Evolutionary conservation across 768 basidiomycete genomes (phyloP), one percentile per base, ranked within the genome.

Genomic region (Tephrocybe sp.): DNA sequence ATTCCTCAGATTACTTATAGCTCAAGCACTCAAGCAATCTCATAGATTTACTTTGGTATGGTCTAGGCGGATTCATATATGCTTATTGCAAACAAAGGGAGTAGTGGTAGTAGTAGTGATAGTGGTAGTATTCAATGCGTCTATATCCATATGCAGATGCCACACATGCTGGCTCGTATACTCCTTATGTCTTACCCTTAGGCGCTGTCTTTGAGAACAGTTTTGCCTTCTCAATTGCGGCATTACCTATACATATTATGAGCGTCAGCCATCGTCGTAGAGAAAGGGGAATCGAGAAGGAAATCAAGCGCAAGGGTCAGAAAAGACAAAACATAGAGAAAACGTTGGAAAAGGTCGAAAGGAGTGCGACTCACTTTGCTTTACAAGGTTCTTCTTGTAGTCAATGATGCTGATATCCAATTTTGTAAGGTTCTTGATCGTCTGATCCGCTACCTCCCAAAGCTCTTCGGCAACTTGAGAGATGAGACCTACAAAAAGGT

Each of bases 381-480:
- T 30, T 5, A 30, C 74, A 39, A 97, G 77, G 54, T 83, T 83
- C 73, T 80, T 86, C 81, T 98, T 30, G 28, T 30, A 30, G 68
- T 94, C 90, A 26, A 89, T 73, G 65, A 98, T 98, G 44, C 82
- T 86, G 65, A 98, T 93, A 58, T 93, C 94, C 60, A 83, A 76
- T 75, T 88, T 94, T 21, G 94, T 90, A 55, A 99, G 72, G 72
- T 98, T 97, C 68, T 80, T 80, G 67, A 99, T 93, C 65, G 90
- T 93, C 72, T 88, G 87, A 67, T 93, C 81, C 65, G 93, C 92
- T 48, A 99, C 97, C 69, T 99, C 97, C 97, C 97, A 30, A 30
- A 30, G 28, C 28, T 30, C 28, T 30, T 30, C 28, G 28, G 28
- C 28, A 5, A 30, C 28, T 30, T 30, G 28, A 5, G 6, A 5